These are phyloP conservation scores for Candolleomyces efflorescens DNA, from an alignment of 768 basidiomycete species.

Conservation along the genomic window DNA sequence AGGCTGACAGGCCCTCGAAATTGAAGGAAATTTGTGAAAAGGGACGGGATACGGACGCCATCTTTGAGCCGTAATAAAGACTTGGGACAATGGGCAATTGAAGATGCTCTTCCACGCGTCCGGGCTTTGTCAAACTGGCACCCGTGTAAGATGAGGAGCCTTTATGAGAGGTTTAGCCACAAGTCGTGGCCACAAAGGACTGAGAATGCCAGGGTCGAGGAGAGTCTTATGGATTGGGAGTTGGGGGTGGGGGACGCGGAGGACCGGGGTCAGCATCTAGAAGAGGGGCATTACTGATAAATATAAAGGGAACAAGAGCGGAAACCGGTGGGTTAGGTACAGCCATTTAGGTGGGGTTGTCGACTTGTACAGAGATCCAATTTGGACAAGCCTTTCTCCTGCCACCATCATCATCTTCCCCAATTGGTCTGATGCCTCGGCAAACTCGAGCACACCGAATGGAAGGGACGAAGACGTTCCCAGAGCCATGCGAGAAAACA, in stretches of 20 bases:
- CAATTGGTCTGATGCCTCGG: not conserved
- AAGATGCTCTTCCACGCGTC: not conserved
- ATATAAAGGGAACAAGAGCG: not conserved
- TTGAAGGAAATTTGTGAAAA: constrained; percentile 1
- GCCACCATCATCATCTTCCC: not conserved
- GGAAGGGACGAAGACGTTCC: not conserved
- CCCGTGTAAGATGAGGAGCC: not conserved
- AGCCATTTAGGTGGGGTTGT: too few relatives aligned
- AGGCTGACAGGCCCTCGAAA: constrained; percentile 4
- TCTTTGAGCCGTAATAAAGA: constrained; percentile 7
- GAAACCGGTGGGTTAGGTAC: not conserved
- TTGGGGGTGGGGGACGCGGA: not conserved
- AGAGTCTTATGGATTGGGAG: not conserved
- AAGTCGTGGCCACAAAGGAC: not conserved
- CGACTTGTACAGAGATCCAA: not conserved
- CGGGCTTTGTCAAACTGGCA: not conserved
- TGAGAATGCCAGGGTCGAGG: not conserved
- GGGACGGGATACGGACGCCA: constrained; percentile 7
- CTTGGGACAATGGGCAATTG: not conserved
- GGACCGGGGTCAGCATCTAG: not conserved
- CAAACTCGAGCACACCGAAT: constrained; percentile 1
- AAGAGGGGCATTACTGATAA: not conserved
- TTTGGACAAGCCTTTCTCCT: constrained; percentile 2
- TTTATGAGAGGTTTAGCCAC: not conserved
- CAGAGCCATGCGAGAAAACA: not conserved